These are phyloP conservation scores for Chlorophyllum brunneum DNA, from an alignment of 768 basidiomycete genomes.

Conservation along the genomic window DNA sequence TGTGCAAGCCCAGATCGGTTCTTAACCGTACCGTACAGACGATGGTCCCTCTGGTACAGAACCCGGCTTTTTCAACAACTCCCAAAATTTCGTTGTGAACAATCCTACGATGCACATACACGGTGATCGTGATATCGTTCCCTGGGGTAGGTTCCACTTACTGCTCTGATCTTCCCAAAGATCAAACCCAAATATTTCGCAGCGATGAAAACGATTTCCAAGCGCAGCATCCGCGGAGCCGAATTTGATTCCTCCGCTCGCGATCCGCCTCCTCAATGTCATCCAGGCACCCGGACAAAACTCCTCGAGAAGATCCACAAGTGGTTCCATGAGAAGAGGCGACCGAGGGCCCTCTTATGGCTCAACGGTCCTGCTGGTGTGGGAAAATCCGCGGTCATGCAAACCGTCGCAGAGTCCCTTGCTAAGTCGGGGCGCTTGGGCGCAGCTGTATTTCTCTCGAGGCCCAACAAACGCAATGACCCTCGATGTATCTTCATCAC, in stretches of 20 bases:
- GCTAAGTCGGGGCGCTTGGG: background rate
- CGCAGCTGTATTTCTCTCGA: slow-evolving; percentile 7
- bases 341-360: background rate
- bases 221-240: background rate
- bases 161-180: no score
- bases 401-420: background rate
- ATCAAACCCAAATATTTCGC: no score
- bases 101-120: no score
- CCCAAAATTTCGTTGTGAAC: no score
- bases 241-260: background rate
- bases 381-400: slow-evolving; percentile 6
- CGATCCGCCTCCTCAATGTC: no score
- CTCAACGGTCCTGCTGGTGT: slow-evolving; percentile 8
- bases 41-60: no score
- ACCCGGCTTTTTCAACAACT: no score
- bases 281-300: background rate
- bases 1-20: no score
- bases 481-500: background rate
- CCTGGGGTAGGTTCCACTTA: no score
- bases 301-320: background rate
- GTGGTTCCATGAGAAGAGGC: background rate
- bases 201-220: background rate
- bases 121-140: no score
- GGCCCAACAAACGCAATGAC: background rate
- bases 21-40: no score